Percentiles rank a stretch among this genome's conserved stretches.
Conservation (phyloP, 495 filamentous ascomycete genomes). For the Xylaria cubensis region DNA sequence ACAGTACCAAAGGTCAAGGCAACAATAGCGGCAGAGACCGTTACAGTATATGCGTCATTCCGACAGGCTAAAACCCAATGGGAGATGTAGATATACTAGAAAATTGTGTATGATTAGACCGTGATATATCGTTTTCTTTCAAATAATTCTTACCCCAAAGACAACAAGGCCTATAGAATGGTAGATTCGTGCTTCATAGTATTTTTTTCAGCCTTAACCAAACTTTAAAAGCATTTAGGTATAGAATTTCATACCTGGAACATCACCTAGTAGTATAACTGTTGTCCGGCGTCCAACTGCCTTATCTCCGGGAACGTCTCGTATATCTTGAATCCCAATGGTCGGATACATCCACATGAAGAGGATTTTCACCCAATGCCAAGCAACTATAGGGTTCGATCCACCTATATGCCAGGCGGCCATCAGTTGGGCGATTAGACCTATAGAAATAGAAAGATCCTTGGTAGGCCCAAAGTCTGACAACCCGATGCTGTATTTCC, state of each 20-base stretch:
- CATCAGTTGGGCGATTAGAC: neutral
- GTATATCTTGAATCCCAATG: conserved; percentile 1
- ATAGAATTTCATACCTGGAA: neutral
- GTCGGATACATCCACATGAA: neutral
- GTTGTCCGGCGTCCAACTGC: neutral
- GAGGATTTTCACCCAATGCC: neutral
- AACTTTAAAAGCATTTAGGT: neutral
- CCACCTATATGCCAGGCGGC: conserved; percentile 7
- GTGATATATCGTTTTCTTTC: neutral
- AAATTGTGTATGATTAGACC: neutral
- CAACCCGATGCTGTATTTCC: neutral
- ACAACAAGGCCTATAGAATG: neutral
- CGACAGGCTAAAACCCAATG: neutral
- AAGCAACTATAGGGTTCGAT: neutral
- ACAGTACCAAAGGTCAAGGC: neutral
- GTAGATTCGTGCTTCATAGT: neutral
- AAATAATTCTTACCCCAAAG: neutral
- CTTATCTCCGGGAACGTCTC: neutral
- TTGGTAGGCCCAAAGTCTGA: conserved; percentile 2
- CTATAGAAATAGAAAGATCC: neutral
- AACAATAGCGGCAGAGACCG: neutral
- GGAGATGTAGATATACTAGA: conserved; percentile 1
- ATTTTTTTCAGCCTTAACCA: neutral
- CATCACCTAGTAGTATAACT: neutral
- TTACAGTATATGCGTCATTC: neutral